These are phyloP conservation scores for Nakazawaea ishiwadae DNA, from an alignment of 805 yeast species.

Conservation along the genomic window DNA sequence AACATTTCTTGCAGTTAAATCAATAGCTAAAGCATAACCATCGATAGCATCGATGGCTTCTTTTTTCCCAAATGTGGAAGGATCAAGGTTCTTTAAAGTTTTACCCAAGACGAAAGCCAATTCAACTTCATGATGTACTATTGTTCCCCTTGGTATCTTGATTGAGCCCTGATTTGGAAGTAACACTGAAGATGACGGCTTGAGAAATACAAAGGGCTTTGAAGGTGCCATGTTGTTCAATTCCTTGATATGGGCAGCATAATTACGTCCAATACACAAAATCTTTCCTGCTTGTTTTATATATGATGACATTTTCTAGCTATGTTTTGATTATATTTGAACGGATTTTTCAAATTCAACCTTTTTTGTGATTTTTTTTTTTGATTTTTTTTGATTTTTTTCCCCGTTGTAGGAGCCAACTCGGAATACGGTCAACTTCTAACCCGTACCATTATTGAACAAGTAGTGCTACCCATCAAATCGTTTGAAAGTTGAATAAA, in stretches of 20 bases:
- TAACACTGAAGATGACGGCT: slow-evolving; percentile 79
- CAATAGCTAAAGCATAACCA: slow-evolving; percentile 88
- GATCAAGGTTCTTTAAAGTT: slow-evolving; percentile 55
- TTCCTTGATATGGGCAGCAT: slow-evolving; percentile 93
- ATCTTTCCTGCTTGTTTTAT: slow-evolving; percentile 67
- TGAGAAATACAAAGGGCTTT: slow-evolving; percentile 89
- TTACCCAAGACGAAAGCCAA: slow-evolving; percentile 73
- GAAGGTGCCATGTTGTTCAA: slow-evolving; percentile 75
- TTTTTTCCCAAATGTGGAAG: slow-evolving; percentile 46
- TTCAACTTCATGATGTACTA: slow-evolving; percentile 91
- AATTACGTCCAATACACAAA: slow-evolving; percentile 94
- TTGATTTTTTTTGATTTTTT: too few species aligned
- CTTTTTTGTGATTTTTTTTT: background rate
- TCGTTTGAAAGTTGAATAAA: too few species aligned
- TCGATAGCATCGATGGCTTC: slow-evolving; percentile 77
- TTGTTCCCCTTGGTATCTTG: slow-evolving; percentile 73
- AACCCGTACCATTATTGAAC: background rate
- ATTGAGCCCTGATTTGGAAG: slow-evolving; percentile 69
- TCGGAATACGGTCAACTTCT: background rate
- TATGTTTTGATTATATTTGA: background rate
- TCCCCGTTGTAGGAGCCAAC: too few species aligned
- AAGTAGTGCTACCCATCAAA: too few species aligned
- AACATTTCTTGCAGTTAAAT: slow-evolving; percentile 92
- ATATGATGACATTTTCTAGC: slow-evolving; percentile 26
- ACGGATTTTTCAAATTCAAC: background rate